phyloP scores from a whole-genome alignment of 495 filamentous ascomycete species.

The Xylaria scruposa region DNA sequence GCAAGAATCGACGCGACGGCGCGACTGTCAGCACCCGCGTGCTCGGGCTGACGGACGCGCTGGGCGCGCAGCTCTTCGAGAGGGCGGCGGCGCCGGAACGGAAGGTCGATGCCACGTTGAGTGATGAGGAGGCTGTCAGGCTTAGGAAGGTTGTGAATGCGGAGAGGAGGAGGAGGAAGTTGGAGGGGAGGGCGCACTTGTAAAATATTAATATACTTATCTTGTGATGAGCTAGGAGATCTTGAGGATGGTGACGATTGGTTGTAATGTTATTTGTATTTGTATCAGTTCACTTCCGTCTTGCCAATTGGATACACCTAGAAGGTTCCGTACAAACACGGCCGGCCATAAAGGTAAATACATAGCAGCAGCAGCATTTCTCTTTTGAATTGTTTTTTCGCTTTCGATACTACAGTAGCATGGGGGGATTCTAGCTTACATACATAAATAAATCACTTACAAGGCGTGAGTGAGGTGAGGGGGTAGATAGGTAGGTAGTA shows the following conservation, averaged over 20 bases:
- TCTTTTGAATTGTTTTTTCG: too few species aligned
- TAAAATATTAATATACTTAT: constrained; percentile 25
- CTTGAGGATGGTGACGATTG: background rate
- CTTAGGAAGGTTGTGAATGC: constrained; percentile 45
- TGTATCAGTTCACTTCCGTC: background rate
- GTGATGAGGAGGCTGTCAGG: constrained; percentile 48
- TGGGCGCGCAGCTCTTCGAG: constrained; percentile 58
- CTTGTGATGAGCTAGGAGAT: background rate
- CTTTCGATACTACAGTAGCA: too few species aligned
- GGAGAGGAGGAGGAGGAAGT: constrained; percentile 47
- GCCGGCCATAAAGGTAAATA: background rate
- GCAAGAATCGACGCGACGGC: constrained; percentile 93
- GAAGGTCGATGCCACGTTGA: constrained; percentile 45
- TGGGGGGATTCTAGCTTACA: too few species aligned
- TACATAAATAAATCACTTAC: too few species aligned
- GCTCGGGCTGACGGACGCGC: constrained; percentile 69
- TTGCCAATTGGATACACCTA: background rate
- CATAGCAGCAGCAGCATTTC: too few species aligned
- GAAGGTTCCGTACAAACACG: background rate
- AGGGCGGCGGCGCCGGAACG: constrained; percentile 44
- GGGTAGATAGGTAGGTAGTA: too few species aligned
- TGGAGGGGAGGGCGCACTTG: constrained; percentile 57
- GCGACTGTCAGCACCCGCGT: constrained; percentile 88
- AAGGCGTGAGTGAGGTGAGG: too few species aligned
- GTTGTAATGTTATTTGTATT: background rate